phyloP scores from a whole-genome alignment of 148 eudicot genomes.

The Fallopia convolvulus region DNA sequence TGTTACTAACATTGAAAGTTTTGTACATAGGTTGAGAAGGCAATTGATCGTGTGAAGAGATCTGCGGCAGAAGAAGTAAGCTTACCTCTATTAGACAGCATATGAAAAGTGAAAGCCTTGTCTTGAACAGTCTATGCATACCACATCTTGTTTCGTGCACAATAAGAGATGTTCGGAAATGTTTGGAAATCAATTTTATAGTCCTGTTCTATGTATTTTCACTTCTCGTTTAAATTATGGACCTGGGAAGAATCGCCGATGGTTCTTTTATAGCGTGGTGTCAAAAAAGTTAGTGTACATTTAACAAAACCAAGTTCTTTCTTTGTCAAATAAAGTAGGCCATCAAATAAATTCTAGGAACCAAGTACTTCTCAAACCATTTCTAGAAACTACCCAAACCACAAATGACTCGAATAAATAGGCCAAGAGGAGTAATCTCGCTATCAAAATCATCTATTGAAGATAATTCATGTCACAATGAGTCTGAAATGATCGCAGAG shows the following conservation, averaged over 20 bases:
- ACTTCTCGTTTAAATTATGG: no score
- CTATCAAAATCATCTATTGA: not conserved
- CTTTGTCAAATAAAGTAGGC: no score
- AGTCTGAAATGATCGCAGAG: not conserved
- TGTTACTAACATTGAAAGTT: not conserved
- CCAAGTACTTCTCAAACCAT: not conserved
- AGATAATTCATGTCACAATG: not conserved
- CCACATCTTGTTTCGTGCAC: no score
- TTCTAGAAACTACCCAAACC: not conserved
- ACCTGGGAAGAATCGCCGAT: no score
- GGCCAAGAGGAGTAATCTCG: not conserved
- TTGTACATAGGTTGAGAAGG: slow-evolving; percentile 17
- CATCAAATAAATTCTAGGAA: no score
- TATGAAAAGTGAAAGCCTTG: not conserved
- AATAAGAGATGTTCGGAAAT: no score
- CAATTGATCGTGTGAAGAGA: slow-evolving; percentile 14
- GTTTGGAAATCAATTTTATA: no score
- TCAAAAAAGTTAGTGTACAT: no score
- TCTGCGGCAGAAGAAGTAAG: not conserved
- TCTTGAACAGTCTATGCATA: no score
- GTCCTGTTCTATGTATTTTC: no score
- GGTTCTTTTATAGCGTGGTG: no score
- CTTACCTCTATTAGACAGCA: not conserved
- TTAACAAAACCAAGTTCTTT: no score
- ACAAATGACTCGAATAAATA: not conserved